These are phyloP conservation scores for Schwanniomyces yamadae DNA, from an alignment of 805 yeast genomes.

Conservation along the genomic window DNA sequence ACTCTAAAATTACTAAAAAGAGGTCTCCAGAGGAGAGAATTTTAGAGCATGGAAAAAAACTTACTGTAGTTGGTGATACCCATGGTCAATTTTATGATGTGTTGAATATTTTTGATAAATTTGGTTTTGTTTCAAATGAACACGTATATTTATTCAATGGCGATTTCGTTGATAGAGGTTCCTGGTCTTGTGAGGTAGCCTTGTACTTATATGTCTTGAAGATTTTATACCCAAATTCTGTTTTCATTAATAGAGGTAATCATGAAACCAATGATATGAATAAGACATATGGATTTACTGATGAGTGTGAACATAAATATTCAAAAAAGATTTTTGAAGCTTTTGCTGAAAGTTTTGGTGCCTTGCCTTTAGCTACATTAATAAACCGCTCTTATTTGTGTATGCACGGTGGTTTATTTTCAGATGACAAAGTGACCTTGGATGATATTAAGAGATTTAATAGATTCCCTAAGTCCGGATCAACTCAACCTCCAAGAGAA, in stretches of 20 bases:
- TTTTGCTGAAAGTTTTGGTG: conserved; percentile 82
- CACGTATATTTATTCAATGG: conserved; percentile 91
- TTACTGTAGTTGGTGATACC: conserved; percentile 95
- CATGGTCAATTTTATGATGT: conserved; percentile 96
- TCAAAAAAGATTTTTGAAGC: conserved; percentile 74
- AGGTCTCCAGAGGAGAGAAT: conserved; percentile 21
- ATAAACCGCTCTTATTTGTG: conserved; percentile 78
- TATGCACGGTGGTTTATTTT: conserved; percentile 94
- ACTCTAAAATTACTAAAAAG: conserved; percentile 19
- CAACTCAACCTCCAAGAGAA: conserved; percentile 80
- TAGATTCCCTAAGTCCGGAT: conserved; percentile 52
- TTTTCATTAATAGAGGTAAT: conserved; percentile 88
- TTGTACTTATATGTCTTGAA: conserved; percentile 74
- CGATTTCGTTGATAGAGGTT: conserved; percentile 96
- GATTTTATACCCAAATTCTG: conserved; percentile 64
- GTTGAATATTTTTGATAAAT: conserved; percentile 69
- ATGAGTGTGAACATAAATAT: conserved; percentile 91
- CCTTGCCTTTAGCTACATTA: conserved; percentile 81
- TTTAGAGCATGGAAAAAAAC: conserved; percentile 35
- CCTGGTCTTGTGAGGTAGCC: conserved; percentile 98
- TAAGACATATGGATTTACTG: conserved; percentile 93
- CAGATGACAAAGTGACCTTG: conserved; percentile 67
- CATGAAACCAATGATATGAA: conserved; percentile 98
- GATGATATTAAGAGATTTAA: conserved; percentile 72
- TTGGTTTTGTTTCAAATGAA: conserved; percentile 63